Percentiles rank a stretch among this genome's conserved stretches.
Evolutionary conservation across 2,329 filamentous ascomycete species (phyloP).

Genomic region (Beauveria bassiana): DNA sequence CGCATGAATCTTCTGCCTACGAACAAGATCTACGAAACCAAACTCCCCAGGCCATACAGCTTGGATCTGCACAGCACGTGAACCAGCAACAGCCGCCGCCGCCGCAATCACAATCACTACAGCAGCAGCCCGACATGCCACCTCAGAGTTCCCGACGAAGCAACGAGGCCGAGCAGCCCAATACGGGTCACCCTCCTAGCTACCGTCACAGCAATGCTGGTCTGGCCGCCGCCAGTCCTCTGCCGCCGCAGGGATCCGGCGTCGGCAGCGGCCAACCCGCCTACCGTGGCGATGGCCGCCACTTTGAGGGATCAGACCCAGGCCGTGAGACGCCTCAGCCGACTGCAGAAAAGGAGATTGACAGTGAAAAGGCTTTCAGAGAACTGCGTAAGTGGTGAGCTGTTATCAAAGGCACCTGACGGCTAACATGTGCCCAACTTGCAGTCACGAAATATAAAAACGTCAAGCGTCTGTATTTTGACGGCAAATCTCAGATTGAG

Average conservation of each 20-base stretch:
- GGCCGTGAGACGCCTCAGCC: conserved; percentile 52
- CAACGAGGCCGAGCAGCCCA: conserved; percentile 41
- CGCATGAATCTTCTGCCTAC: conserved; percentile 49
- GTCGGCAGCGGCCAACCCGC: conserved; percentile 21
- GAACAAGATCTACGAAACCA: conserved; percentile 32
- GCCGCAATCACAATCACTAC: conserved; percentile 21
- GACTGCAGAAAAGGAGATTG: conserved; percentile 33
- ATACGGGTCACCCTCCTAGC: conserved; percentile 39
- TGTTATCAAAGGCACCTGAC: conserved; percentile 10
- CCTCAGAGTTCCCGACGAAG: conserved; percentile 37
- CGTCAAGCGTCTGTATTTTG: conserved; percentile 95
- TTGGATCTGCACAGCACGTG: conserved; percentile 8
- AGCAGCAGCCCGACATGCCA: conserved; percentile 37
- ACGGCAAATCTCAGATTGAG: conserved; percentile 88
- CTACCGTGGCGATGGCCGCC: conserved; percentile 34
- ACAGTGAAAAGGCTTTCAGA: conserved; percentile 49
- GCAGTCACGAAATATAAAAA: conserved; percentile 93
- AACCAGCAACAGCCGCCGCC: conserved; percentile 38
- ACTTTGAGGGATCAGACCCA: conserved; percentile 41
- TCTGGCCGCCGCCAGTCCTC: conserved; percentile 34
- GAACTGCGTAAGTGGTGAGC: conserved; percentile 42
- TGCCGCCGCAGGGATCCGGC: conserved; percentile 32
- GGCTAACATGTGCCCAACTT: conserved; percentile 31
- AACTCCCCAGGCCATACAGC: conserved; percentile 1
- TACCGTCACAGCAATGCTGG: conserved; percentile 44